Evolutionary conservation across 2,329 filamentous ascomycete species (phyloP), one percentile per base, ranked within the genome.

Genomic region (Dothistroma pini): DNA sequence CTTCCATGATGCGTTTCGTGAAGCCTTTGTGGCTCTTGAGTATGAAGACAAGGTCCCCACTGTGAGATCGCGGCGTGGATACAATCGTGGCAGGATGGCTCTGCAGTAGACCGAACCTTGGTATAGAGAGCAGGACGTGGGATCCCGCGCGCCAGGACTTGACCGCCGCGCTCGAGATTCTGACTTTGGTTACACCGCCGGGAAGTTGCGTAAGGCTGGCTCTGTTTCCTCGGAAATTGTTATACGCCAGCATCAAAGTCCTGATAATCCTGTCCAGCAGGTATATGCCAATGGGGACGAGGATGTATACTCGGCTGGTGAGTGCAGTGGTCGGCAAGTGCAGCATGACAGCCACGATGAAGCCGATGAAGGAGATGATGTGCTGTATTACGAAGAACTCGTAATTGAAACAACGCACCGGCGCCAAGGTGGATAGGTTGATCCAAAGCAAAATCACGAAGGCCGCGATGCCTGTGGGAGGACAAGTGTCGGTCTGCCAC

Each of bases 281-380:
- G 58, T 70, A 71, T 6, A 71, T 41, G 32, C 64, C 63, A 22
- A 68, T 65, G 1, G 69, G 69, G 14, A 71, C 66, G 60, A 67
- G 70, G 56, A 71, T 60, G 57, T 71, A 71, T 2, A 70, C 72
- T 19, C 68, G 48, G 31, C 65, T 66, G 12, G 63, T 64, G 5
- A 70, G 57, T 11, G 72, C 70, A 1, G 70, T 74, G 22, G 68
- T 66, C 2, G 73, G 74, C 5, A 75, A 56, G 56, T 76, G 74
- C 54, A 69, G 68, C 64, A 73, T 71, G 41, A 76, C 62, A 4
- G 75, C 69, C 25, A 75, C 66, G 41, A 76, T 71, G 60, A 77
- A 71, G 16, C 72, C 71, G 59, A 78, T 64, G 63, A 75, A 76
- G 12, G 74, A 75, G 56, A 77, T 62, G 38, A 78, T 69, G 59